Percentiles rank a stretch among this genome's conserved stretches.
Evolutionary conservation across 768 basidiomycete genomes (phyloP).

Genomic region (Podaxis sp.): DNA sequence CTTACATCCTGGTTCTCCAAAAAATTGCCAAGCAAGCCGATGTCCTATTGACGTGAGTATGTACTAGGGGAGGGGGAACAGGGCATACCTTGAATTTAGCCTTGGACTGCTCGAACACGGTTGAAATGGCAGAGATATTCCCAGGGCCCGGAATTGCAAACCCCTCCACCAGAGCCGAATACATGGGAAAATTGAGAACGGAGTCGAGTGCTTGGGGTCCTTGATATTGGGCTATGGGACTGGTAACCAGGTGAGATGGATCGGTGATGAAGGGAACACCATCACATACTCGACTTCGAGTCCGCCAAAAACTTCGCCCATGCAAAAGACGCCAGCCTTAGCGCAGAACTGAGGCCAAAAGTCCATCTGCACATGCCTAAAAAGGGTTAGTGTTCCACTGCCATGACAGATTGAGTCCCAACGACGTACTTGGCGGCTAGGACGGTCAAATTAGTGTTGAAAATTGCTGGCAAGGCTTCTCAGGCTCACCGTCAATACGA

Average conservation of each 20-base stretch:
- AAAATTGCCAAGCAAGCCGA: slow-evolving; percentile 66
- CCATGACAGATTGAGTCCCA: neutral
- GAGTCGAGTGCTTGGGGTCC: slow-evolving; percentile 63
- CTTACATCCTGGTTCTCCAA: slow-evolving; percentile 78
- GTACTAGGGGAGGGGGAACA: slow-evolving; percentile 8
- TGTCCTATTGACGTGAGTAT: slow-evolving; percentile 29
- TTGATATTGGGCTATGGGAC: slow-evolving; percentile 58
- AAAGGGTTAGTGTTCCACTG: slow-evolving; percentile 17
- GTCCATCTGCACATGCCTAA: slow-evolving; percentile 64
- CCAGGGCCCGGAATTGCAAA: slow-evolving; percentile 70
- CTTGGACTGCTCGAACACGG: slow-evolving; percentile 54
- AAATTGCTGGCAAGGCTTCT: neutral
- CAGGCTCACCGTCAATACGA: slow-evolving; percentile 66
- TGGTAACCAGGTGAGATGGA: slow-evolving; percentile 22
- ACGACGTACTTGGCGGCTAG: slow-evolving; percentile 43
- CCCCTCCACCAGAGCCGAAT: slow-evolving; percentile 58
- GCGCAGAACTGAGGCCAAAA: slow-evolving; percentile 80
- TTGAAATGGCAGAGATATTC: slow-evolving; percentile 58
- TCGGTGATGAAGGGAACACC: neutral
- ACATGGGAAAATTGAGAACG: slow-evolving; percentile 72
- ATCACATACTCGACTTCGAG: slow-evolving; percentile 46
- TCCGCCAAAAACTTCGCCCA: slow-evolving; percentile 76
- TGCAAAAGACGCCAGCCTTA: slow-evolving; percentile 82
- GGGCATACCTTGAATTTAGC: slow-evolving; percentile 44
- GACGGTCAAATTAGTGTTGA: slow-evolving; percentile 33